These are phyloP conservation scores for Quercus rubra DNA, from an alignment of 306 rosid species.

Conservation along the genomic window DNA sequence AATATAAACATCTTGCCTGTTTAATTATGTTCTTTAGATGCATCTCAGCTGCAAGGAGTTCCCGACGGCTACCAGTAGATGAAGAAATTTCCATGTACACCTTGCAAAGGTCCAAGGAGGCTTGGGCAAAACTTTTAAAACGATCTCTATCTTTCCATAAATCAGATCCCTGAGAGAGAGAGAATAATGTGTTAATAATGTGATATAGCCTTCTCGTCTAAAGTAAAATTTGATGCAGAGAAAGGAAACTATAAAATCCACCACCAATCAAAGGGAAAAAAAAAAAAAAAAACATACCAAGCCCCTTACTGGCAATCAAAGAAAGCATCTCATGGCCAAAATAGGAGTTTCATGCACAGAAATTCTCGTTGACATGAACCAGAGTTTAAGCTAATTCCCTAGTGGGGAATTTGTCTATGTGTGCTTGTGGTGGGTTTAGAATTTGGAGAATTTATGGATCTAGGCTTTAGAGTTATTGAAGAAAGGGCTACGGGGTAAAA, in stretches of 20 bases:
- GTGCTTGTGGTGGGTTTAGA: no score
- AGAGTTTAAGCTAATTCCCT: not conserved
- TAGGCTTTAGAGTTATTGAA: no score
- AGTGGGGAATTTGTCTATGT: no score
- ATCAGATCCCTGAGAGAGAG: slow-evolving; percentile 68
- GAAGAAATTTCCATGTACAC: slow-evolving; percentile 70
- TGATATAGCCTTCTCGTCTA: not conserved
- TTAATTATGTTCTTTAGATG: slow-evolving; percentile 72
- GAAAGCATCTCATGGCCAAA: not conserved
- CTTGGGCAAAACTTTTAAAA: slow-evolving; percentile 68
- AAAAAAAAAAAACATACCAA: not conserved
- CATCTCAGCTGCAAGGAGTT: slow-evolving; percentile 77
- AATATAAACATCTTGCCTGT: slow-evolving; percentile 54
- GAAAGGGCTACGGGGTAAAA: no score
- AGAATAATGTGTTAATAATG: not conserved
- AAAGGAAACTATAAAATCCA: not conserved
- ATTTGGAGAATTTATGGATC: no score
- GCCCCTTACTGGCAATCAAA: not conserved
- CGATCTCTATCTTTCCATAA: slow-evolving; percentile 71
- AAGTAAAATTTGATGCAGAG: not conserved
- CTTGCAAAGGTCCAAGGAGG: slow-evolving; percentile 84
- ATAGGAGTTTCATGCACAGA: not conserved
- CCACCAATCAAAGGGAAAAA: not conserved
- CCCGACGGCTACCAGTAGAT: slow-evolving; percentile 57
- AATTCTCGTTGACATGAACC: not conserved